These are phyloP conservation scores for Ophiostoma montium DNA, from an alignment of 2,329 filamentous ascomycete species.

Conservation along the genomic window DNA sequence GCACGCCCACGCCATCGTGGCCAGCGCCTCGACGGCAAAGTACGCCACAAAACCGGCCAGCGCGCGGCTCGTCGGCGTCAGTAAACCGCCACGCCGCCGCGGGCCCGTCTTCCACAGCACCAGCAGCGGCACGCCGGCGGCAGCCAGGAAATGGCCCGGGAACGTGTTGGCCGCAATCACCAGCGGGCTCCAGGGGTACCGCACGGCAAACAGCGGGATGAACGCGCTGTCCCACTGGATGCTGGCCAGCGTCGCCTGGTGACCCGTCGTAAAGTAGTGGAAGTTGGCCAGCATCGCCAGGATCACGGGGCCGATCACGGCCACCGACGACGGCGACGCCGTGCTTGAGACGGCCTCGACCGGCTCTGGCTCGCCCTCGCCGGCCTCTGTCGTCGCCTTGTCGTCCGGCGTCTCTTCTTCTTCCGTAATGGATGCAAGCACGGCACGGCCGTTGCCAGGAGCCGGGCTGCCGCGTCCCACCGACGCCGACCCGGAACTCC, in stretches of 20 bases:
- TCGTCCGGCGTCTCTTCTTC: slow-evolving; percentile 37
- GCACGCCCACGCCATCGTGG: slow-evolving; percentile 82
- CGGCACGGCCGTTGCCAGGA: not conserved
- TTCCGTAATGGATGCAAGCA: slow-evolving; percentile 6
- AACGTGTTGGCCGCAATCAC: slow-evolving; percentile 77
- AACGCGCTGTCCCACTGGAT: slow-evolving; percentile 97
- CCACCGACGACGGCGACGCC: slow-evolving; percentile 48
- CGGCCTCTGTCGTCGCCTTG: not conserved
- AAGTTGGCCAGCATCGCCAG: slow-evolving; percentile 83
- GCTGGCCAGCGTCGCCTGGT: slow-evolving; percentile 73
- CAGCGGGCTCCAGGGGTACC: slow-evolving; percentile 81
- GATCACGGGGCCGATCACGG: slow-evolving; percentile 68
- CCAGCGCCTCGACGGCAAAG: slow-evolving; percentile 68
- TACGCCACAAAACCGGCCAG: slow-evolving; percentile 66
- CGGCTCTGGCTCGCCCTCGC: not conserved
- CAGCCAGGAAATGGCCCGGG: slow-evolving; percentile 74
- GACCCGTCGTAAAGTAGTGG: slow-evolving; percentile 95
- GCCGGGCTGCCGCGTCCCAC: not conserved
- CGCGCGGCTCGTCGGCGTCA: slow-evolving; percentile 57
- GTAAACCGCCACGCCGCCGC: slow-evolving; percentile 51
- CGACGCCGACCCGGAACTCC: not conserved
- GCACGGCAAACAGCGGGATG: slow-evolving; percentile 67
- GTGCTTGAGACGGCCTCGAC: slow-evolving; percentile 14
- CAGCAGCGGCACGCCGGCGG: slow-evolving; percentile 63
- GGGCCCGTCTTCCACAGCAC: slow-evolving; percentile 82